phyloP scores from a whole-genome alignment of 495 filamentous ascomycete genomes.

The Darksidea phi region DNA sequence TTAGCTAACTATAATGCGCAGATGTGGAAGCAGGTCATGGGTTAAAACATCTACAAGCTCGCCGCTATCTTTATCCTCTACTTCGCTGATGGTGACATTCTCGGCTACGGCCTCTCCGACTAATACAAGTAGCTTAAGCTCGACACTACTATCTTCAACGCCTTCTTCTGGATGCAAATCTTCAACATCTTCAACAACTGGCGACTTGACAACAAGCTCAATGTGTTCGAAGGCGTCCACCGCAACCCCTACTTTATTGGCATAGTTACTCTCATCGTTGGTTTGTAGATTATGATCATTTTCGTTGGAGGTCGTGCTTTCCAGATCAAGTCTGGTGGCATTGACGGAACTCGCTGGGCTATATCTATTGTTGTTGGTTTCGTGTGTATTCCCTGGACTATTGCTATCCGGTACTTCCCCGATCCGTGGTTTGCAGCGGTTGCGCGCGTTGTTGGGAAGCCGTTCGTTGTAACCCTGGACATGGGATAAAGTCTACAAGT shows the following conservation, averaged over 20 bases:
- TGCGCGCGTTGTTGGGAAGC: constrained; percentile 1
- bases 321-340: constrained; percentile 54
- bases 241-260: constrained; percentile 77
- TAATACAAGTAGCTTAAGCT: constrained; percentile 51
- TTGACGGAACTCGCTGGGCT: background rate
- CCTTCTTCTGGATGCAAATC: constrained; percentile 95
- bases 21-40: constrained; percentile 97
- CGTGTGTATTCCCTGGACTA: constrained; percentile 5
- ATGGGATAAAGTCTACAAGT: too few species aligned
- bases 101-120: constrained; percentile 44
- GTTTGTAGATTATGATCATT: constrained; percentile 76
- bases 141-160: constrained; percentile 82
- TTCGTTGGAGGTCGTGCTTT: constrained; percentile 76
- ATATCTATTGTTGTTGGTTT: background rate
- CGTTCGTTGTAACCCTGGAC: background rate
- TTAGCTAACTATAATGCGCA: background rate
- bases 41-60: constrained; percentile 80
- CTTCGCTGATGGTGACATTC: constrained; percentile 64
- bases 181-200: constrained; percentile 96
- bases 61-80: constrained; percentile 74
- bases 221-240: constrained; percentile 79
- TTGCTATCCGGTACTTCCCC: constrained; percentile 8
- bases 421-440: constrained; percentile 2
- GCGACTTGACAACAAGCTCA: constrained; percentile 82
- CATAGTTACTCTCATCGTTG: constrained; percentile 77